Conservation (phyloP, 345 rosid species). For the Iberis pinnata region DNA sequence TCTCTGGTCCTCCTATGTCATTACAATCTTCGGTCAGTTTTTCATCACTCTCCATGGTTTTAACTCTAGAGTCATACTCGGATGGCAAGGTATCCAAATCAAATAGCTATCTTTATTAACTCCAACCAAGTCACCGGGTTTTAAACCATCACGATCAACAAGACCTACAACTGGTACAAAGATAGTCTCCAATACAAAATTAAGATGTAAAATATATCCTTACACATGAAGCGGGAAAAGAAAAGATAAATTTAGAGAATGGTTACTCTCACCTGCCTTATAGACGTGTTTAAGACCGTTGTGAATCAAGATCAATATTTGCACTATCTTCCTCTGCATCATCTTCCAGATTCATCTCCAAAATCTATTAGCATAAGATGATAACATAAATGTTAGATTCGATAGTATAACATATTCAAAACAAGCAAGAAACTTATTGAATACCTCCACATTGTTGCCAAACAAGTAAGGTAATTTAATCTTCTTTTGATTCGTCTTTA, state of each 20-base stretch:
- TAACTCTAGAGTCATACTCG: conserved; percentile 92
- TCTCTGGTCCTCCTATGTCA: conserved; percentile 97
- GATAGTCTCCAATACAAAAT: conserved; percentile 55
- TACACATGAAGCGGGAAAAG: background rate
- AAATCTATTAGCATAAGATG: conserved; percentile 43
- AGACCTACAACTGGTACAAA: conserved; percentile 97
- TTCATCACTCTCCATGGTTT: conserved; percentile 99
- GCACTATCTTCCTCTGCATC: conserved; percentile 99
- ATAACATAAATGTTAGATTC: background rate
- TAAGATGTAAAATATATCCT: background rate
- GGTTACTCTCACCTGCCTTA: conserved; percentile 62
- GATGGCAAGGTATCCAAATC: conserved; percentile 94
- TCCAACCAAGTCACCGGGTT: conserved; percentile 98
- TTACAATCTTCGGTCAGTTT: conserved; percentile 97
- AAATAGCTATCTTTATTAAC: conserved; percentile 96
- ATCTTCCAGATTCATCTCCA: conserved; percentile 96
- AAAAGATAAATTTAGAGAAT: background rate
- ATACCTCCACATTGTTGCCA: conserved; percentile 97
- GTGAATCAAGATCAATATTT: conserved; percentile 96
- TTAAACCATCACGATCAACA: conserved; percentile 91
- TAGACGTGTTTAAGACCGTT: conserved; percentile 90
- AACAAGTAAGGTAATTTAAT: conserved; percentile 97
- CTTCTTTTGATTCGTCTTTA: conserved; percentile 98
- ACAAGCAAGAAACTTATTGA: too few relatives aligned
- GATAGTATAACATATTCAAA: too few relatives aligned